A percentile compares a stretch with the other conserved stretches of the same genome.
Evolutionary conservation across 2,329 filamentous ascomycete species (phyloP).

Genomic region (Stagonosporopsis chrysanthemi): DNA sequence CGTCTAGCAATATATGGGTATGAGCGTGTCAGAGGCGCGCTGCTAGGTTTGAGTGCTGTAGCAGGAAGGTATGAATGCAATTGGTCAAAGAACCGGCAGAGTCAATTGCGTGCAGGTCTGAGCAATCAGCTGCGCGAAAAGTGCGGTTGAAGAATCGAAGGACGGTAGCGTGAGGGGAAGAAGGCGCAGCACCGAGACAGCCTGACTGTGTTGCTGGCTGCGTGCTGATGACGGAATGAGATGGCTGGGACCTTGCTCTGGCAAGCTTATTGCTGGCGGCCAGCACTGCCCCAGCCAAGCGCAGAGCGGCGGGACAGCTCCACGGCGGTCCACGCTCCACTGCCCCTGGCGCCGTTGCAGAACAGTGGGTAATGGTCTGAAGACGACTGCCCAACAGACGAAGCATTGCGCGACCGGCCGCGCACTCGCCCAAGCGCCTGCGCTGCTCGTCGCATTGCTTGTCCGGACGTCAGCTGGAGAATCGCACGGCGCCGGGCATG

Average conservation of each 20-base stretch:
- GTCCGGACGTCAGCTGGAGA: slow-evolving; percentile 10
- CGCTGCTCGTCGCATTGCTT: slow-evolving; percentile 7
- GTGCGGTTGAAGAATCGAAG: slow-evolving; percentile 1
- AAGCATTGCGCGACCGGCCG: slow-evolving; percentile 8
- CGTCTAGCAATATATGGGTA: slow-evolving; percentile 9
- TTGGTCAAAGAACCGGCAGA: slow-evolving; percentile 5
- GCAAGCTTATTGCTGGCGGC: slow-evolving; percentile 14
- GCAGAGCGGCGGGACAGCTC: slow-evolving; percentile 12
- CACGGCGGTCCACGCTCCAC: slow-evolving; percentile 3
- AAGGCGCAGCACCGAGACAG: slow-evolving; percentile 14
- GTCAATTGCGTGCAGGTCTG: slow-evolving; percentile 8
- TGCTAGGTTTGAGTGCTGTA: slow-evolving; percentile 9
- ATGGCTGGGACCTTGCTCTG: slow-evolving; percentile 17
- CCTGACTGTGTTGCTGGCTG: slow-evolving; percentile 4
- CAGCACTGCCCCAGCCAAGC: slow-evolving; percentile 22
- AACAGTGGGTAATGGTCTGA: slow-evolving; percentile 14
- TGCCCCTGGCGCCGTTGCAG: slow-evolving; percentile 24
- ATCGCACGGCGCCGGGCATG: not conserved
- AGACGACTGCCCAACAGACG: not conserved
- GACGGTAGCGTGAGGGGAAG: slow-evolving; percentile 17
- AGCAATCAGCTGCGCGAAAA: slow-evolving; percentile 9
- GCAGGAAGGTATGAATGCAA: slow-evolving; percentile 15
- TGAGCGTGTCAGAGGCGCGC: slow-evolving; percentile 18
- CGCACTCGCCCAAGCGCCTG: slow-evolving; percentile 2
- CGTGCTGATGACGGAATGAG: slow-evolving; percentile 16